phyloP scores from a whole-genome alignment of 164 flowering plant species.

The Tetracentron sinense region DNA sequence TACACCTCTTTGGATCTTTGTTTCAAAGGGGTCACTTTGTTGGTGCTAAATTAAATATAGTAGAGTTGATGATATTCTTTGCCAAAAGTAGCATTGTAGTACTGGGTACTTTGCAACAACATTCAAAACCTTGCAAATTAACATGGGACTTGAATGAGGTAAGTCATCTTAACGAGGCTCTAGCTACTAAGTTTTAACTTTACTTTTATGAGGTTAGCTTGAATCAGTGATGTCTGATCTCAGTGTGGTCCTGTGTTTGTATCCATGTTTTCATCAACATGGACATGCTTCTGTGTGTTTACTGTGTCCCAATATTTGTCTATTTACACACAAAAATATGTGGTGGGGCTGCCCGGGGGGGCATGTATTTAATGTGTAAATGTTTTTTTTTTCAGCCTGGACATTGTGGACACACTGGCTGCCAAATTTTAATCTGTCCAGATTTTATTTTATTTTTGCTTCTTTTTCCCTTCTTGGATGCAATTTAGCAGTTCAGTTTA shows the following conservation, averaged over 20 bases:
- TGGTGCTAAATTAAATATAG: constrained; percentile 51
- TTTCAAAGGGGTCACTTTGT: constrained; percentile 58
- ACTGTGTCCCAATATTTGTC: no score
- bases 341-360: no score
- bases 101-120: constrained; percentile 44
- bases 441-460: not conserved
- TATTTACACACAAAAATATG: no score
- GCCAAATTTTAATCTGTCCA: not conserved
- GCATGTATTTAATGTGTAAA: no score
- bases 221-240: not conserved
- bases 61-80: constrained; percentile 41
- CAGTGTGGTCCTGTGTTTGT: no score
- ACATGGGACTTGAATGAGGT: not conserved
- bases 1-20: constrained; percentile 58
- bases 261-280: no score
- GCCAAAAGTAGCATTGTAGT: constrained; percentile 35
- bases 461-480: not conserved
- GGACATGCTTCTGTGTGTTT: no score
- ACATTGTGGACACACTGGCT: no score
- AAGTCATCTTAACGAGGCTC: not conserved
- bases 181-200: not conserved
- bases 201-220: not conserved
- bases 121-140: not conserved
- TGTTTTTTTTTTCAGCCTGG: no score
- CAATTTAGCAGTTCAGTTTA: not conserved